Conservation (phyloP, 2,329 filamentous ascomycete genomes). For the Beauveria varroae region DNA sequence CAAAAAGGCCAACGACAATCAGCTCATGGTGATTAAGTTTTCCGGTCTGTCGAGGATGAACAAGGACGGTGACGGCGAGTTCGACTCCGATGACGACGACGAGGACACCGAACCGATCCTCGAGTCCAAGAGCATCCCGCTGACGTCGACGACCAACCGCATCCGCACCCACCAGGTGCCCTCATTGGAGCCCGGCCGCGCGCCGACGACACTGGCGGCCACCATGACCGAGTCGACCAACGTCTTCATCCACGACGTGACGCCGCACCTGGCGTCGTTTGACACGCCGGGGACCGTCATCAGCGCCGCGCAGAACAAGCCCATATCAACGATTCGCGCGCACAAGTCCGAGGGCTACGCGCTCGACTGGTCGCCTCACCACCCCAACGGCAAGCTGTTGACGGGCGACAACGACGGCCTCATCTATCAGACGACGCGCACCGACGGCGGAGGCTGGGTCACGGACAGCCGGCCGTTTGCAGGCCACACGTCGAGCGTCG, state of each 20-base stretch:
- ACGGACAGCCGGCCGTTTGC: slow-evolving; percentile 78
- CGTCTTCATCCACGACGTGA: slow-evolving; percentile 90
- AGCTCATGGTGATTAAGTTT: slow-evolving; percentile 93
- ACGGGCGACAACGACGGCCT: slow-evolving; percentile 87
- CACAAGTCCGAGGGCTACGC: slow-evolving; percentile 95
- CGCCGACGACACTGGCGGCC: slow-evolving; percentile 78
- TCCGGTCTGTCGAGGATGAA: slow-evolving; percentile 88
- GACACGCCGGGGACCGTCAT: slow-evolving; percentile 80
- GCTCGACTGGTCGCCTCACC: slow-evolving; percentile 82
- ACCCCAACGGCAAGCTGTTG: slow-evolving; percentile 74
- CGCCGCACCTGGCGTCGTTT: slow-evolving; percentile 80
- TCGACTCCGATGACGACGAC: slow-evolving; percentile 58
- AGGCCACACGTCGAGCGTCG: slow-evolving; percentile 78
- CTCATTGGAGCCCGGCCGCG: slow-evolving; percentile 58
- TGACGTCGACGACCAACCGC: slow-evolving; percentile 85
- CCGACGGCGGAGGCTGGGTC: slow-evolving; percentile 80
- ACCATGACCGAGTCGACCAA: slow-evolving; percentile 87
- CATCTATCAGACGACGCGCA: slow-evolving; percentile 82
- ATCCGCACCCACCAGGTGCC: slow-evolving; percentile 81
- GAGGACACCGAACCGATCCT: slow-evolving; percentile 82
- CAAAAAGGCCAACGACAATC: slow-evolving; percentile 72
- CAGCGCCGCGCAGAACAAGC: slow-evolving; percentile 78
- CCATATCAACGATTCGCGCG: slow-evolving; percentile 76
- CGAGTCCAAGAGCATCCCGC: slow-evolving; percentile 82
- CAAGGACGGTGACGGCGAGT: slow-evolving; percentile 55